Evolutionary conservation across 257 asterid species (phyloP).

Genomic region (Ophiorrhiza pumila): DNA sequence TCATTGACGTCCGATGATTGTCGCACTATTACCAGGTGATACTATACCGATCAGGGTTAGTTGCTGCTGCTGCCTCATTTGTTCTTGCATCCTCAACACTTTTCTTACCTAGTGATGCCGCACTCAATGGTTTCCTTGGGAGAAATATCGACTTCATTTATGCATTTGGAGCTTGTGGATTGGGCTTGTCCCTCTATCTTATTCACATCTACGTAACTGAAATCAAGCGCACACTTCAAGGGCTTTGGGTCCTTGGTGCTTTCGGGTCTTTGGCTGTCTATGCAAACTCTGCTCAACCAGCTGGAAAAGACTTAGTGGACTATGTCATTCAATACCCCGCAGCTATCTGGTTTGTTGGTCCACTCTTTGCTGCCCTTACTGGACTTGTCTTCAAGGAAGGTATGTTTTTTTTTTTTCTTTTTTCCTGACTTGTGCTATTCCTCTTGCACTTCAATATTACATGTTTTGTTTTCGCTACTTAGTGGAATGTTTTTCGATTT

Average conservation of each 20-base stretch:
- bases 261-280: slow-evolving; percentile 65
- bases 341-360: slow-evolving; percentile 91
- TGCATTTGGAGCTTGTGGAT: slow-evolving; percentile 68
- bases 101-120: slow-evolving; percentile 41
- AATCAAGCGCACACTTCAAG: slow-evolving; percentile 80
- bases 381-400: slow-evolving; percentile 99
- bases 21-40: slow-evolving; percentile 39
- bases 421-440: not conserved
- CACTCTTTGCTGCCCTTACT: slow-evolving; percentile 83
- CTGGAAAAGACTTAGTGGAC: slow-evolving; percentile 53
- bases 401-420: not conserved
- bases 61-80: slow-evolving; percentile 74
- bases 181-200: slow-evolving; percentile 66
- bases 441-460: not conserved
- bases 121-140: slow-evolving; percentile 31
- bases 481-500: not conserved
- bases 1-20: slow-evolving; percentile 1
- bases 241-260: slow-evolving; percentile 71
- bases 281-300: slow-evolving; percentile 62
- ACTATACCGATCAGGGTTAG: slow-evolving; percentile 76
- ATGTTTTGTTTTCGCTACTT: not conserved
- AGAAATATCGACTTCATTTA: slow-evolving; percentile 48
- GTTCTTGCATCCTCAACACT: slow-evolving; percentile 64
- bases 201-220: slow-evolving; percentile 93
- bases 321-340: slow-evolving; percentile 67